phyloP scores from a whole-genome alignment of 352 stramenopile genomes.

The Phytophthora cajani region DNA sequence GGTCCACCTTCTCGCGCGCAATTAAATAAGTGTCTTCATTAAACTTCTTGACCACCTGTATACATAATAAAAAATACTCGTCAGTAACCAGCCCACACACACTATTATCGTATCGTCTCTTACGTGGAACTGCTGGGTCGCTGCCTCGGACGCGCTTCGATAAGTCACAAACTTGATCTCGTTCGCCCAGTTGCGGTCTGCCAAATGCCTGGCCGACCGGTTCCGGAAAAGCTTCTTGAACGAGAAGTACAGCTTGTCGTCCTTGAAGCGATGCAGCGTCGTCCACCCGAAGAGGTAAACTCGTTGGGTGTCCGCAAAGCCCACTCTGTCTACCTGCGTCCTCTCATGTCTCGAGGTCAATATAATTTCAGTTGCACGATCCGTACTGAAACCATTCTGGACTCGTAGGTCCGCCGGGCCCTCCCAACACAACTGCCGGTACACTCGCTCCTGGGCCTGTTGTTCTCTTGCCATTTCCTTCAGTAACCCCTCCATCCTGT shows the following conservation, averaged over 20 bases:
- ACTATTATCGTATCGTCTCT: neutral
- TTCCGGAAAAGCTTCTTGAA: constrained; percentile 58
- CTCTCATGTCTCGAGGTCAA: constrained; percentile 48
- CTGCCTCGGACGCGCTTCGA: constrained; percentile 38
- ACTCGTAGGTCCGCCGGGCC: constrained; percentile 12
- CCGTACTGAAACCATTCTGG: constrained; percentile 25
- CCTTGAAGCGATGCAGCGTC: constrained; percentile 45
- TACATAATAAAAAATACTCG: neutral
- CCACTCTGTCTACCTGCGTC: constrained; percentile 42
- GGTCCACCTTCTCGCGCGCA: constrained; percentile 42
- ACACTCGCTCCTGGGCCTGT: constrained; percentile 28
- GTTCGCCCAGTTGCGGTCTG: constrained; percentile 53
- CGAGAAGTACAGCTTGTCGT: constrained; percentile 48
- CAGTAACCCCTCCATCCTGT: constrained; percentile 64
- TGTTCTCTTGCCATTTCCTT: constrained; percentile 51
- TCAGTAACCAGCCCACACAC: neutral
- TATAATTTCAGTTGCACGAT: constrained; percentile 49
- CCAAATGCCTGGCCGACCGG: constrained; percentile 41
- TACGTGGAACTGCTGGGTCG: constrained; percentile 45
- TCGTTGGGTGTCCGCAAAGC: constrained; percentile 32
- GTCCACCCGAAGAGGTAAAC: constrained; percentile 62
- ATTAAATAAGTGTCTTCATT: constrained; percentile 70
- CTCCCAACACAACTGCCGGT: constrained; percentile 36
- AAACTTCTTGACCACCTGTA: constrained; percentile 51
- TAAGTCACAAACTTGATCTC: constrained; percentile 55